Conservation (phyloP, 768 basidiomycete species). For the Auriscalpium vulgare region DNA sequence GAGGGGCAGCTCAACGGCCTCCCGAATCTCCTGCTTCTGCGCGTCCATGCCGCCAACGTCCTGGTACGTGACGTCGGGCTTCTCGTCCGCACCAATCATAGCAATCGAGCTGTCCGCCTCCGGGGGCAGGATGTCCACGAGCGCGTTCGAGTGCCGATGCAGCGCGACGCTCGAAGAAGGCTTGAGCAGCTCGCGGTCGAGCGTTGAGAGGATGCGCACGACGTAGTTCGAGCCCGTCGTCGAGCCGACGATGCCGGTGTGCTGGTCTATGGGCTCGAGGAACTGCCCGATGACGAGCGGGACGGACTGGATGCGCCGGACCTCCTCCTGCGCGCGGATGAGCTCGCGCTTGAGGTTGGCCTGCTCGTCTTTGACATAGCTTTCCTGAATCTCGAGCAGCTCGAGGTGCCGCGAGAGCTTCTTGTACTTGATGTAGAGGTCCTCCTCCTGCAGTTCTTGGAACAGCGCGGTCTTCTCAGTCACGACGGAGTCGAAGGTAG, state of each 20-base stretch:
- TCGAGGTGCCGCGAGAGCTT: slow-evolving; percentile 91
- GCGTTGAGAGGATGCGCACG: slow-evolving; percentile 91
- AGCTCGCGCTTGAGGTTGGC: slow-evolving; percentile 96
- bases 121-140: slow-evolving; percentile 96
- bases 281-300: slow-evolving; percentile 99
- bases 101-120: slow-evolving; percentile 97
- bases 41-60: slow-evolving; percentile 97
- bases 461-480: slow-evolving; percentile 84
- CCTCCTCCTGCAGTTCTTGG: slow-evolving; percentile 82
- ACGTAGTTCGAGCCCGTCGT: slow-evolving; percentile 99
- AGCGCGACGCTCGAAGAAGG: slow-evolving; percentile 97
- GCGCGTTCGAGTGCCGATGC: slow-evolving; percentile 96
- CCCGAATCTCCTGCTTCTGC: slow-evolving; percentile 98
- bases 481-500: slow-evolving; percentile 80
- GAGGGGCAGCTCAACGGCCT: slow-evolving; percentile 93
- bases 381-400: slow-evolving; percentile 89
- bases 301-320: slow-evolving; percentile 97
- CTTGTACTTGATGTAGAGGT: slow-evolving; percentile 96
- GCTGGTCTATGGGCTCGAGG: slow-evolving; percentile 96
- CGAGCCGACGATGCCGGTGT: slow-evolving; percentile 93
- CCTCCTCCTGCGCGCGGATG: slow-evolving; percentile 97
- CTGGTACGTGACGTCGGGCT: slow-evolving; percentile 86
- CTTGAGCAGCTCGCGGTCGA: slow-evolving; percentile 95
- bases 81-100: slow-evolving; percentile 91
- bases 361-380: slow-evolving; percentile 98